Evolutionary conservation across 768 basidiomycete species (phyloP).

Genomic region (Termitomyces sp.): DNA sequence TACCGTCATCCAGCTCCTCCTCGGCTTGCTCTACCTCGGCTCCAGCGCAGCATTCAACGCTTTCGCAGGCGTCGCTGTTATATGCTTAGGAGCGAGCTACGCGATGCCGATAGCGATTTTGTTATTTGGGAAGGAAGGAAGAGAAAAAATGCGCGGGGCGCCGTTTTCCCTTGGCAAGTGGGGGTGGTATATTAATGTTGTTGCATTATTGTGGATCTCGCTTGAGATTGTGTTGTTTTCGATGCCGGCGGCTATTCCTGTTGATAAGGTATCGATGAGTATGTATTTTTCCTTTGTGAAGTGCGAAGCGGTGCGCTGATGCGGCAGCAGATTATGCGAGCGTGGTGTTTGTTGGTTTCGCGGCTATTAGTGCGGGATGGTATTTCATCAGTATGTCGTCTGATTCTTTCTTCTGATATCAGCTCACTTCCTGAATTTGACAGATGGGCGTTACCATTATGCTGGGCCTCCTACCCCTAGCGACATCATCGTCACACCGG

Average conservation of each 20-base stretch:
- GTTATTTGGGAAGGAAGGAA: slow-evolving; percentile 31
- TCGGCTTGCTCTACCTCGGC: slow-evolving; percentile 62
- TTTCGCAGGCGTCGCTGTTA: slow-evolving; percentile 63
- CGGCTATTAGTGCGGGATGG: slow-evolving; percentile 53
- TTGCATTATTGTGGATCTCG: slow-evolving; percentile 54
- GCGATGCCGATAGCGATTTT: slow-evolving; percentile 58
- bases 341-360: slow-evolving; percentile 67
- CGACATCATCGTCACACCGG: neutral
- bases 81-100: slow-evolving; percentile 61
- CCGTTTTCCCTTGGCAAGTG: slow-evolving; percentile 45
- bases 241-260: slow-evolving; percentile 63
- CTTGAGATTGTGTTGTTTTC: slow-evolving; percentile 66
- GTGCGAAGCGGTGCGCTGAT: neutral
- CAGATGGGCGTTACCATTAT: slow-evolving; percentile 42
- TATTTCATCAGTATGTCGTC: slow-evolving; percentile 50
- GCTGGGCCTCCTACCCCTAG: slow-evolving; percentile 36
- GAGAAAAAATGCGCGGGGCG: slow-evolving; percentile 42
- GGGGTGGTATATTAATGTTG: slow-evolving; percentile 43
- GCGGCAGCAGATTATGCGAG: slow-evolving; percentile 53
- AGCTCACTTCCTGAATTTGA: neutral
- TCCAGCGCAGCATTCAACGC: slow-evolving; percentile 64
- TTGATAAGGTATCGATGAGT: slow-evolving; percentile 47
- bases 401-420: too few species aligned
- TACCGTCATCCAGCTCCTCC: slow-evolving; percentile 50
- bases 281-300: slow-evolving; percentile 10